These are phyloP conservation scores for Ceratobasidium sp. DNA, from an alignment of 1,284 basidiomycete species.

Conservation along the genomic window DNA sequence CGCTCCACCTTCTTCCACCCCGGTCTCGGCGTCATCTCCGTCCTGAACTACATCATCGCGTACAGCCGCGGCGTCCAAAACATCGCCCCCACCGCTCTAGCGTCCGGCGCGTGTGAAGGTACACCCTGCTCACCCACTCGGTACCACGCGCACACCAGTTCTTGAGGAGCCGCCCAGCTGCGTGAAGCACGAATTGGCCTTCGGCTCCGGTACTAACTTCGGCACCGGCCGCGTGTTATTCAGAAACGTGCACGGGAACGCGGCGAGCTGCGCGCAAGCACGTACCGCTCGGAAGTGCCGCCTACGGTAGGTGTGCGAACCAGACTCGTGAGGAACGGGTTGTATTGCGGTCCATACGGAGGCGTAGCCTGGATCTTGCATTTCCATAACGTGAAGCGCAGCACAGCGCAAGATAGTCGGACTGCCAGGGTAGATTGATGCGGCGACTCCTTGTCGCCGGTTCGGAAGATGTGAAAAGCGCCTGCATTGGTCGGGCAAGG, in stretches of 20 bases:
- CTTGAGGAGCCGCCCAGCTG: conserved; percentile 79
- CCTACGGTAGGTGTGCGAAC: conserved; percentile 74
- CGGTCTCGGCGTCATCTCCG: conserved; percentile 64
- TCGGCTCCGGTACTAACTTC: conserved; percentile 60
- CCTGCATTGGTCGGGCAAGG: conserved; percentile 65
- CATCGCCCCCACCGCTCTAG: conserved; percentile 81
- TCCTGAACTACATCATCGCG: conserved; percentile 85
- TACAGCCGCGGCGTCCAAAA: conserved; percentile 75
- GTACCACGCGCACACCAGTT: conserved; percentile 97
- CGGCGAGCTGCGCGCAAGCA: conserved; percentile 85
- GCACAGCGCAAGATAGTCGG: conserved; percentile 83
- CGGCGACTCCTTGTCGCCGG: conserved; percentile 63
- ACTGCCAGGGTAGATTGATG: conserved; percentile 78
- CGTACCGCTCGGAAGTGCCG: conserved; percentile 73
- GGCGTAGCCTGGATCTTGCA: conserved; percentile 72
- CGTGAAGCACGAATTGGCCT: conserved; percentile 58
- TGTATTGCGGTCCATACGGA: conserved; percentile 72
- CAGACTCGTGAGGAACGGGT: conserved; percentile 89
- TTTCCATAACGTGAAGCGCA: conserved; percentile 77
- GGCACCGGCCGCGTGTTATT: conserved; percentile 53
- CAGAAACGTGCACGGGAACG: conserved; percentile 72
- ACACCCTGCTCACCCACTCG: conserved; percentile 92
- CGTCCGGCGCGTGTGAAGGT: conserved; percentile 75
- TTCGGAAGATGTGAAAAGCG: conserved; percentile 46
- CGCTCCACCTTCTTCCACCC: conserved; percentile 82